Evolutionary conservation across 352 stramenopile genomes (phyloP), one percentile per base, ranked within the genome.

Genomic region (Saprolegnia diclina): DNA sequence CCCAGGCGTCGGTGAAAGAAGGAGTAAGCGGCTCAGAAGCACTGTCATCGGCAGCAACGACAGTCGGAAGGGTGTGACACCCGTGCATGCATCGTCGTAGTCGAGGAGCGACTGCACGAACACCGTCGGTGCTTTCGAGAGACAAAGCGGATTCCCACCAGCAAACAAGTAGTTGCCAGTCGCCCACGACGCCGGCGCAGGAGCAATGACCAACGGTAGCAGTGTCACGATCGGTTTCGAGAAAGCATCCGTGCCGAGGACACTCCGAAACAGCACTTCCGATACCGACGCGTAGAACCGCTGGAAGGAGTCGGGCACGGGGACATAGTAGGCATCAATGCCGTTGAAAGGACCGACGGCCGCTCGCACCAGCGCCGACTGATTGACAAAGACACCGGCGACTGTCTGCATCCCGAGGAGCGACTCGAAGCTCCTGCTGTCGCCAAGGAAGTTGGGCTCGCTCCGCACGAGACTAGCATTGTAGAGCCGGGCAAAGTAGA

Each of bases 61-160:
- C 42, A 65, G 24, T 5, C 9, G 21, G 13, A 65, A 65, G 13
- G 57, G 57, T 16, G 16, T 37, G 2, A 21, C 13, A 13, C 21
- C 19, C 0, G 10, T 14, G 37, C 57, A 65, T 40, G 57, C 29
- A 14, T 65, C 57, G 40, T 52, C 45, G 24, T 29, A 52, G 21
- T 19, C 14, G 26, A 53, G n/a, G 9, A n/a, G 48, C 26, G 48
- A 29, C 21, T 69, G 63, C 10, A 40, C 26, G 35, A 29, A 69
- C 22, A 37, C 1, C 9, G 35, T 46, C 22, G 18, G 10, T 13
- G 29, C 1, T 14, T 37, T 53, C 16, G 10, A 14, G 11, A 61
- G 26, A 21, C 63, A 69, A 1, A 69, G 32, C 5, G 54, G 26
- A 29, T 46, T 69, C 5, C 63, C 63, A 10, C 63, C 63, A 16